phyloP scores from a whole-genome alignment of 2,329 filamentous ascomycete species.

The Ophiostoma fasciatum region DNA sequence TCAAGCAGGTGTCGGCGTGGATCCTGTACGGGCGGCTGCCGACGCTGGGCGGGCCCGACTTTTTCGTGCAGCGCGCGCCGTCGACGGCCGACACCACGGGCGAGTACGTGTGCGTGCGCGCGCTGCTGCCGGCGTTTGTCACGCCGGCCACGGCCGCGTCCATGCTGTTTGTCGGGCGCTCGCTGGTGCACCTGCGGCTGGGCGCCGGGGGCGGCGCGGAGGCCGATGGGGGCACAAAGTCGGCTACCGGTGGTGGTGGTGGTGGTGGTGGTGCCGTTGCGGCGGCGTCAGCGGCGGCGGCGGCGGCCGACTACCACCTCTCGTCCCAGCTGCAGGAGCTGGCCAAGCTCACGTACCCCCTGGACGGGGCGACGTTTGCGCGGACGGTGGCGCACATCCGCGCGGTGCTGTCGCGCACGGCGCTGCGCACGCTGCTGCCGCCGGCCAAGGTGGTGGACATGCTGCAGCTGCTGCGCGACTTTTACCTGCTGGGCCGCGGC shows the following conservation, averaged over 20 bases:
- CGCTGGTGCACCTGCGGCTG: constrained; percentile 62
- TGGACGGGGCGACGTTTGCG: constrained; percentile 57
- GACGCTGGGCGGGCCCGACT: constrained; percentile 63
- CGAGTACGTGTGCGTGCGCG: constrained; percentile 41
- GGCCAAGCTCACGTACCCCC: constrained; percentile 53
- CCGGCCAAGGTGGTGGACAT: constrained; percentile 61
- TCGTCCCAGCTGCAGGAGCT: constrained; percentile 56
- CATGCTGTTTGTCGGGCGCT: constrained; percentile 81
- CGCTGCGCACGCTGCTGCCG: constrained; percentile 69
- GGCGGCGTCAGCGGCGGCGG: background rate
- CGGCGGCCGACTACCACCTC: constrained; percentile 30
- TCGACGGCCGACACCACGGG: constrained; percentile 21
- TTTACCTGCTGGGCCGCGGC: constrained; percentile 73
- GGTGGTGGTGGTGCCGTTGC: no score
- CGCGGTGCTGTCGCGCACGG: constrained; percentile 67
- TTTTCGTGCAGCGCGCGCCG: constrained; percentile 54
- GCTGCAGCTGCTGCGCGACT: constrained; percentile 64
- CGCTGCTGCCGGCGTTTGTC: constrained; percentile 67
- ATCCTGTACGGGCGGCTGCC: constrained; percentile 77
- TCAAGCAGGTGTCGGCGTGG: constrained; percentile 83
- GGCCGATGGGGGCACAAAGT: constrained; percentile 1
- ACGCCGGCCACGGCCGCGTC: constrained; percentile 59
- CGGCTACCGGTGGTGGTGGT: no score
- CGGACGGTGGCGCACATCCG: constrained; percentile 62
- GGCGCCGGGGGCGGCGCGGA: constrained; percentile 16